Base-by-base conservation (phyloP, 2,329 filamentous ascomycete genomes). In the Fusarium liriodendri region DNA sequence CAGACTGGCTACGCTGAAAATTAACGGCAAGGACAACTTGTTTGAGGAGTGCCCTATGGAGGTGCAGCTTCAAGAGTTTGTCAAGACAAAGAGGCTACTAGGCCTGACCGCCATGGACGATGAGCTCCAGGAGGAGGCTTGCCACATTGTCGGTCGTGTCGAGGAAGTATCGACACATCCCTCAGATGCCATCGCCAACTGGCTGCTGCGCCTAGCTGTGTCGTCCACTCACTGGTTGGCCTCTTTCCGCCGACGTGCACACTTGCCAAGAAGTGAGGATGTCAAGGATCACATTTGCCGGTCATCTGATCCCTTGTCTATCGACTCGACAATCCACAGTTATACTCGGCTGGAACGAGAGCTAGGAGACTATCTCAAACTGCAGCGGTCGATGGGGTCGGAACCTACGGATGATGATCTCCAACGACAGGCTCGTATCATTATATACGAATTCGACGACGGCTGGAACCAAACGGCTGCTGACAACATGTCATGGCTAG, bases 381-480 rank as follows among this genome's bases (percentile, higher is more conserved):
- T 80, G 3, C 87, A 88, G 72, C 80, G 84, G 18, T 78, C 82
- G 0, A 75, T 83, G 16, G 88, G 89, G 1, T 76, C 84, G 1
- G 85, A 88, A 57, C 87, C 88, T 0, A 84, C 85, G 0, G 88
- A 92, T 68, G 84, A 84, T 3, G 87, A 89, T 54, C 79, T 92
- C 42, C 89, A 91, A 75, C 83, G 82, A 32, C 84, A 90, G 74
- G 89, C 89, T 25, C 86, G 90, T 70, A 84, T 90, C 61, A 89
- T 91, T 74, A 89, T 92, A 25, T 91, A 90, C 79, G 89, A 90
- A 55, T 87, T 85, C 67, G 89, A 91, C 62, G 89, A 92, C 73
- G 86, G 86, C 11, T 91, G 90, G 89, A 91, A 91, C 71, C 90
- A 91, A 76, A 92, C 90, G 2, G 87, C 87, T 0, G 88, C 89